phyloP scores from a whole-genome alignment of 2,329 filamentous ascomycete species.

The Domatiomyces globalis region DNA sequence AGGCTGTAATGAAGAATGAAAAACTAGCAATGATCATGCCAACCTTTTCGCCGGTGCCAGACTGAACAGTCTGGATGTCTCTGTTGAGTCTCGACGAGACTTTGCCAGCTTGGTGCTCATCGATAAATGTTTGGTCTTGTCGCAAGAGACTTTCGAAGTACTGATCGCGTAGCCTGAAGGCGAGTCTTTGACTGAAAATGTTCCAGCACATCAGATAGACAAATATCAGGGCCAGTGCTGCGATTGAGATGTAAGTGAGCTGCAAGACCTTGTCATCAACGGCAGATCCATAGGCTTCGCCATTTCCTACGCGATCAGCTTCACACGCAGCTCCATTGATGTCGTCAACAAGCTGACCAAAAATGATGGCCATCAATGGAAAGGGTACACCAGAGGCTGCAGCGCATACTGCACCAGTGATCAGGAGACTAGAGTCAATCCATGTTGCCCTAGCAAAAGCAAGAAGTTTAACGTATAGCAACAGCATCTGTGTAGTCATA shows the following conservation, averaged over 20 bases:
- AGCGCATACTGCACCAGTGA: constrained; percentile 21
- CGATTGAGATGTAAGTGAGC: constrained; percentile 51
- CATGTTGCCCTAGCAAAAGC: too few species aligned
- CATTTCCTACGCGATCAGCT: background rate
- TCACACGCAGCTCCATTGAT: constrained; percentile 20
- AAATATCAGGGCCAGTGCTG: constrained; percentile 50
- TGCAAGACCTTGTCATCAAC: constrained; percentile 46
- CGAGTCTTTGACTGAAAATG: constrained; percentile 48
- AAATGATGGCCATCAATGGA: constrained; percentile 27
- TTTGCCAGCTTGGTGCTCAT: constrained; percentile 30
- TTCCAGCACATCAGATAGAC: constrained; percentile 50
- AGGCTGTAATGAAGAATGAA: constrained; percentile 36
- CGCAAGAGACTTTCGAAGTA: constrained; percentile 15
- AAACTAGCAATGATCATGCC: constrained; percentile 32
- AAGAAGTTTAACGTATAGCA: too few species aligned
- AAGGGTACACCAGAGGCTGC: constrained; percentile 27
- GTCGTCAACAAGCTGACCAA: constrained; percentile 28
- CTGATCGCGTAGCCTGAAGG: constrained; percentile 46
- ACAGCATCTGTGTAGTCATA: too few species aligned
- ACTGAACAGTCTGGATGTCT: constrained; percentile 34
- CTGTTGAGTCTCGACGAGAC: constrained; percentile 34
- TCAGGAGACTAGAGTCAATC: too few species aligned
- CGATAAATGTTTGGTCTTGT: constrained; percentile 21
- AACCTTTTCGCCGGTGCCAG: constrained; percentile 37
- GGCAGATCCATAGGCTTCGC: constrained; percentile 20